Percentiles rank a stretch among this genome's conserved stretches.
Conservation (phyloP, 2,329 filamentous ascomycete genomes). For the Nothopassalora personata region DNA sequence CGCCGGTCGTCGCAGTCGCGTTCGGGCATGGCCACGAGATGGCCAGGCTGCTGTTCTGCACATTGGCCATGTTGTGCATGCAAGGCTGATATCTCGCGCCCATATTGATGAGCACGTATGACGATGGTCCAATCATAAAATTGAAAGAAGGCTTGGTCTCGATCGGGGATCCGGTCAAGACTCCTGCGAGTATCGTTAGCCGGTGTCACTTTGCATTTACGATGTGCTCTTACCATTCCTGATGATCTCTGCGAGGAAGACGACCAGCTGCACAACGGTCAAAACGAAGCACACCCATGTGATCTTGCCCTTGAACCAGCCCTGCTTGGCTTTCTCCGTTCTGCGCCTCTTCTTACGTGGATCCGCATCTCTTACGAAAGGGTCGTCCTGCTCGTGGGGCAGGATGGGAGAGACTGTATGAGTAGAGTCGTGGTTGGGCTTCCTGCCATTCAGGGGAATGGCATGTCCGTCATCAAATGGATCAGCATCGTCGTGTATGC, state of each 20-base stretch:
- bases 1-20: conserved; percentile 55
- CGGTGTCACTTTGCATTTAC: not conserved
- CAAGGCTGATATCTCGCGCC: conserved; percentile 87
- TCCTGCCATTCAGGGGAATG: conserved; percentile 41
- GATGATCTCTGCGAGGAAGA: conserved; percentile 85
- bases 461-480: conserved; percentile 46
- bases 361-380: conserved; percentile 34
- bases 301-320: conserved; percentile 54
- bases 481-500: conserved; percentile 38
- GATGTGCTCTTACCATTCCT: conserved; percentile 63
- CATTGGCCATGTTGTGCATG: conserved; percentile 74
- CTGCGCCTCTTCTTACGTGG: conserved; percentile 19
- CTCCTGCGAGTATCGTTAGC: conserved; percentile 43
- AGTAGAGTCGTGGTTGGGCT: conserved; percentile 35
- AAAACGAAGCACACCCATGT: conserved; percentile 82
- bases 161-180: conserved; percentile 72
- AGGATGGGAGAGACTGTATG: conserved; percentile 36
- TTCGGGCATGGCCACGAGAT: conserved; percentile 77
- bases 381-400: conserved; percentile 36
- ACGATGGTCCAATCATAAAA: conserved; percentile 92
- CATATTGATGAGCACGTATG: conserved; percentile 92
- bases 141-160: conserved; percentile 83
- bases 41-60: conserved; percentile 46
- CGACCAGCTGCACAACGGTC: conserved; percentile 67
- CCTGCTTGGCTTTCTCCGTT: conserved; percentile 35